Evolutionary conservation across 805 yeast genomes (phyloP), one percentile per base, ranked within the genome.

Genomic region (Brettanomyces custersianus): DNA sequence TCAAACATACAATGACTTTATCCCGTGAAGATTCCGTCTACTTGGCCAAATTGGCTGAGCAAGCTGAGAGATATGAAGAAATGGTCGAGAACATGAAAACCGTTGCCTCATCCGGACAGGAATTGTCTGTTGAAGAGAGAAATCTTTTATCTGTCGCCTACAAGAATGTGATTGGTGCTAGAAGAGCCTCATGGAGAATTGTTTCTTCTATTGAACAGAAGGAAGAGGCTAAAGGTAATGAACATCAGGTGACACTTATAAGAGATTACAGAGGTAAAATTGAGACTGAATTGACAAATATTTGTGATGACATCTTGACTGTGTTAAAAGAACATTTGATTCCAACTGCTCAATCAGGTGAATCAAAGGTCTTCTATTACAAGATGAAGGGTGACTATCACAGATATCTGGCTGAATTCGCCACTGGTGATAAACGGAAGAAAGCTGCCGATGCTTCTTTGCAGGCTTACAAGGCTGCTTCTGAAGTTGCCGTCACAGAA

Each of bases 351-450:
- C 85, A 81, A 60, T 77, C 95, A 48, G 96, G 96, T 56, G 98
- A 92, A 69, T 87, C 96, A 35, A 87, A 90, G 74, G 97, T 90
- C 39, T 90, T 90, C 67, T 90, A 90, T 75, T 87, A 85, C 72
- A 90, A 90, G 77, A 90, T 90, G 97, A 90, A 90, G 72, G 98
- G 97, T 74, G 98, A 90, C 66, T 90, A 90, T 74, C 95, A 88
- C 73, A 95, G 98, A 73, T 90, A 90, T 67, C 75, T 90, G 68
- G 96, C 96, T 45, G 98, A 90, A 71, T 92, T 90, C 59, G 90
- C 96, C 44, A 73, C 78, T 53, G 77, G 84, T 47, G 96, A 87
- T 51, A 82, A 80, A 66, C 84, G 96, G 62, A 85, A 87, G 62
- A 86, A 74, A 48, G 94, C 95, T 46, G 92, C 97, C 35, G 87